Evolutionary conservation across 768 basidiomycete species (phyloP), one percentile per base, ranked within the genome.

Genomic region (Gautieria morchelliformis): DNA sequence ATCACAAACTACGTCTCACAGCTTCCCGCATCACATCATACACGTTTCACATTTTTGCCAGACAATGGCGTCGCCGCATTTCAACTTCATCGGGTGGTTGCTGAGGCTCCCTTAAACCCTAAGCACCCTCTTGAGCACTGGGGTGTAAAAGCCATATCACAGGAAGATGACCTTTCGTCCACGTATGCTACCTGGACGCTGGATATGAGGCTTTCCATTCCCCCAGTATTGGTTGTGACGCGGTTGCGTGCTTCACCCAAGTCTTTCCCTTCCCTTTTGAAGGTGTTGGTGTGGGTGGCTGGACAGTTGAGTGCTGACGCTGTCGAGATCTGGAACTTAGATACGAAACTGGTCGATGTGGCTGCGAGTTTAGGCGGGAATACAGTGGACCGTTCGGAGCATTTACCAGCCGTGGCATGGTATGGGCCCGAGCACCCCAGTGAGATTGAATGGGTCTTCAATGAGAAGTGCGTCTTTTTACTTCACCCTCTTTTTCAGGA

Each of bases 241-340:
- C 73, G 77, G 3, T 52, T 82, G 20, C 67, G 68, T 17, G 66
- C 65, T 15, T 56, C 65, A 52, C 56, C 65, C 17, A 62, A 65
- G 4, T 60, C 65, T 1, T 75, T 82, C 50, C 62, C 62, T 5
- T 63, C 39, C 7, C 63, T 81, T 17, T 58, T 81, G 10, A 58
- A 44, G 8, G 67, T 60, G 40, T 63, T 80, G 10, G 64, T 69
- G 51, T 61, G 66, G 39, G 62, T 66, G 15, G 78, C 78, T 20
- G 63, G 58, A 40, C 63, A 67, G 32, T 58, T 68, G 52, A 69
- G 69, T 7, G 63, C 77, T 51, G 62, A 67, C 24, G 69, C 56
- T 37, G 62, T 82, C 35, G 81, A 81, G 60, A 64, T 75, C 4
- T 82, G 79, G 76, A 76, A 76, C 60, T 53, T 80, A 30, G 68